Evolutionary conservation across 108 stramenopile species (phyloP).

Genomic region (Skeletonema potamos): DNA sequence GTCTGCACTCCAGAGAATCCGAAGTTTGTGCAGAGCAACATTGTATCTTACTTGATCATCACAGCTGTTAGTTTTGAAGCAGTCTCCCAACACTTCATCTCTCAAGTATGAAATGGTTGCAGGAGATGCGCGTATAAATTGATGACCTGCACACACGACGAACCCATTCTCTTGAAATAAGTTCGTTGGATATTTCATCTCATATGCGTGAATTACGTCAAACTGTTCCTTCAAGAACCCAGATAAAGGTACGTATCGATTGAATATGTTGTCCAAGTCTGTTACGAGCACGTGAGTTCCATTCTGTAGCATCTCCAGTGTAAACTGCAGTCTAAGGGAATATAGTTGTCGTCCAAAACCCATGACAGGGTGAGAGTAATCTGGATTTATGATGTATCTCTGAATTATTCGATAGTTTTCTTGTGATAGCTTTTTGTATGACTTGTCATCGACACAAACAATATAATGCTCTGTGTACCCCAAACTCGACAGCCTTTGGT

Average conservation of each 20-base stretch:
- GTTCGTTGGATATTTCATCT: constrained; percentile 22
- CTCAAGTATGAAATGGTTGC: constrained; percentile 26
- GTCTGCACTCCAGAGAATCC: constrained; percentile 34
- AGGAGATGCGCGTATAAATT: constrained; percentile 33
- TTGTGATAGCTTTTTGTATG: not conserved
- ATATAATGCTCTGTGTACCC: constrained; percentile 6
- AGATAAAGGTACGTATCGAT: constrained; percentile 11
- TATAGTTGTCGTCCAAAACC: not conserved
- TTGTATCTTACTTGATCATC: constrained; percentile 56
- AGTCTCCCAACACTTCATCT: constrained; percentile 28
- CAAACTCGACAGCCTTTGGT: constrained; percentile 29
- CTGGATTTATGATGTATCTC: not conserved
- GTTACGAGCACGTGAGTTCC: constrained; percentile 42
- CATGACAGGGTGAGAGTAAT: not conserved
- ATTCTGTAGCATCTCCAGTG: constrained; percentile 23
- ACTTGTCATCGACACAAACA: not conserved
- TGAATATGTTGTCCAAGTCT: constrained; percentile 55
- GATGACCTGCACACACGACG: constrained; percentile 49
- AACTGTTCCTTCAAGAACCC: constrained; percentile 13
- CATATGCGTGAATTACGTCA: constrained; percentile 47
- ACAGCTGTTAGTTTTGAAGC: constrained; percentile 18
- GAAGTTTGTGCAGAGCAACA: constrained; percentile 3
- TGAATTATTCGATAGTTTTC: not conserved
- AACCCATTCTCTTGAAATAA: constrained; percentile 38
- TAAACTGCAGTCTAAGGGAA: constrained; percentile 21